Evolutionary conservation across 768 basidiomycete genomes (phyloP).

Genomic region (Fistulinella prunicolor): DNA sequence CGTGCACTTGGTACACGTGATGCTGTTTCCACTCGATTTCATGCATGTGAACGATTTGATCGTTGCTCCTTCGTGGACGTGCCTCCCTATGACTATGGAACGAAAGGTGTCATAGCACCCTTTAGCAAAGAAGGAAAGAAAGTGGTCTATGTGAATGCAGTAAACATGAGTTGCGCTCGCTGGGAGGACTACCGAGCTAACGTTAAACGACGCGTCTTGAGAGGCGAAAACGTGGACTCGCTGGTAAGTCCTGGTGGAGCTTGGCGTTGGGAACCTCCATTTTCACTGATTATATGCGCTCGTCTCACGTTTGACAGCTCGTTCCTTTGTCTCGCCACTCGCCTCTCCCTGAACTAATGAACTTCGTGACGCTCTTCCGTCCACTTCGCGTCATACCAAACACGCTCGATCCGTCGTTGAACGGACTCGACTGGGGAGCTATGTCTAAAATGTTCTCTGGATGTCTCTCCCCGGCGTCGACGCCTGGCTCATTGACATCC

Average conservation of each 20-base stretch:
- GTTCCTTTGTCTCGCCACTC: constrained; percentile 88
- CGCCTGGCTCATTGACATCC: constrained; percentile 8
- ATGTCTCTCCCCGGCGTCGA: constrained; percentile 38
- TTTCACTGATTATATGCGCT: neutral
- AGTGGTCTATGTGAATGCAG: constrained; percentile 85
- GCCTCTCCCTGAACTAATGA: constrained; percentile 77
- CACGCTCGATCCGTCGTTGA: constrained; percentile 52
- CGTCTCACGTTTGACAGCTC: constrained; percentile 44
- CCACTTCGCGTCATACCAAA: constrained; percentile 80
- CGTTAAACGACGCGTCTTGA: constrained; percentile 41
- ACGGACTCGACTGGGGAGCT: constrained; percentile 67
- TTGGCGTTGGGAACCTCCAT: neutral
- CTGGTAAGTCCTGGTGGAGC: constrained; percentile 47
- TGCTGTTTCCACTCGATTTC: constrained; percentile 69
- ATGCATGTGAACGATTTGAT: constrained; percentile 86
- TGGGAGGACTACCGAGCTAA: constrained; percentile 50
- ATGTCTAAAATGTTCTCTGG: constrained; percentile 67
- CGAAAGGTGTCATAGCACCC: constrained; percentile 12
- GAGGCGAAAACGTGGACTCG: constrained; percentile 50
- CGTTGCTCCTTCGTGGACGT: constrained; percentile 65
- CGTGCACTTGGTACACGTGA: constrained; percentile 59
- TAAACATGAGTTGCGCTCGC: constrained; percentile 58
- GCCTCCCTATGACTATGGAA: constrained; percentile 19
- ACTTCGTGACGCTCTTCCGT: constrained; percentile 77
- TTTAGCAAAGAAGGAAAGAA: constrained; percentile 46